Conservation (phyloP, 305 asterid genomes). For the Coffea humblotiana region DNA sequence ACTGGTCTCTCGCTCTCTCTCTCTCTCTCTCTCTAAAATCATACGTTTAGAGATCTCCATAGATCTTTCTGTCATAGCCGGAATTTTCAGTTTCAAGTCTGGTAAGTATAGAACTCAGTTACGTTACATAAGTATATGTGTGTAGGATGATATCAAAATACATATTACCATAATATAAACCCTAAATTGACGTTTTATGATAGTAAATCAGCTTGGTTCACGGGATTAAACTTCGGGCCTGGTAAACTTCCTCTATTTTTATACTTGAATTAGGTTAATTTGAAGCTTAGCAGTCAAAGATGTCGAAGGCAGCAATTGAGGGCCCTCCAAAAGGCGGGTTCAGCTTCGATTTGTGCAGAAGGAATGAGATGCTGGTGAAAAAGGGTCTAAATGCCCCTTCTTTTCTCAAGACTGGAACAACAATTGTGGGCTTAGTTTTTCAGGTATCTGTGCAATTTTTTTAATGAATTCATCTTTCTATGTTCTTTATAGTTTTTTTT, state of each 20-base stretch:
- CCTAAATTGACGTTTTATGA: background rate
- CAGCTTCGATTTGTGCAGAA: constrained; percentile 74
- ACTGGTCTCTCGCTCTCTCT: background rate
- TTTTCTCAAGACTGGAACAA: constrained; percentile 88
- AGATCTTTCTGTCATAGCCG: background rate
- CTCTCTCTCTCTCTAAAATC: background rate
- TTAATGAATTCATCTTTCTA: background rate
- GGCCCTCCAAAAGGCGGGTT: constrained; percentile 71
- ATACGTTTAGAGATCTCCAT: background rate
- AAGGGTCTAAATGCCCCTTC: constrained; percentile 65
- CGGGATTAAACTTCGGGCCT: background rate
- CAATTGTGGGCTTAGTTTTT: constrained; percentile 81
- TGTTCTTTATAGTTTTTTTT: background rate
- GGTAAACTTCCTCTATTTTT: background rate
- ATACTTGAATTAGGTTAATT: background rate
- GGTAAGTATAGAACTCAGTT: background rate
- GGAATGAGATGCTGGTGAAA: constrained; percentile 74
- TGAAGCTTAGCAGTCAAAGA: constrained; percentile 5
- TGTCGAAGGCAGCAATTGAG: constrained; percentile 38
- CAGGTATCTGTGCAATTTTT: constrained; percentile 33
- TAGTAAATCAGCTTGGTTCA: background rate
- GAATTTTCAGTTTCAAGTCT: background rate
- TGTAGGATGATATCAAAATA: background rate
- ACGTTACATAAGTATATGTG: background rate
- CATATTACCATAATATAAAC: background rate